A percentile compares a stretch with the other conserved stretches of the same genome.
phyloP scores from a whole-genome alignment of 1,139 yeast species.

The Blastobotrys aristatus region DNA sequence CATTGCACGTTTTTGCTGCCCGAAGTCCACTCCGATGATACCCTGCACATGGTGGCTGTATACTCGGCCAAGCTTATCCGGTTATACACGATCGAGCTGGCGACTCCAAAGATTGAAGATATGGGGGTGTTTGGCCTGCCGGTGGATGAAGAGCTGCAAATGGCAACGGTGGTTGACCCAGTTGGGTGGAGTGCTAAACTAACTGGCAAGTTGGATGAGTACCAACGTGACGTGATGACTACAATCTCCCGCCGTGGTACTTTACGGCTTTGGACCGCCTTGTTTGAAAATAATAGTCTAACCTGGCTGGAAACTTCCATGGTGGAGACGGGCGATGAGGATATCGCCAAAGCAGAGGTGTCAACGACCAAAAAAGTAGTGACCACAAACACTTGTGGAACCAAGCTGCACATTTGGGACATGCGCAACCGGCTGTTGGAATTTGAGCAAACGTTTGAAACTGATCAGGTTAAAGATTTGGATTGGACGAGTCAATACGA shows the following conservation, averaged over 20 bases:
- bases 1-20: conserved; percentile 46
- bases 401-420: conserved; percentile 70
- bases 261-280: conserved; percentile 48
- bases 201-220: conserved; percentile 36
- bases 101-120: neutral
- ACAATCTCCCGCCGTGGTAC: conserved; percentile 53
- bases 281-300: conserved; percentile 25
- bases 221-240: conserved; percentile 51
- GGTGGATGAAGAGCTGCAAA: conserved; percentile 34
- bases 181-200: conserved; percentile 47
- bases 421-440: conserved; percentile 62
- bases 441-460: conserved; percentile 44
- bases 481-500: conserved; percentile 73
- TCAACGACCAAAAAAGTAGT: conserved; percentile 75
- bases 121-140: conserved; percentile 29
- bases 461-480: conserved; percentile 46
- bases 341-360: conserved; percentile 57
- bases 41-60: conserved; percentile 43
- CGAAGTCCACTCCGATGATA: conserved; percentile 25
- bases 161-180: conserved; percentile 61
- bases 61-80: conserved; percentile 25
- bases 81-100: conserved; percentile 18
- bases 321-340: conserved; percentile 51
- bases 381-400: conserved; percentile 51
- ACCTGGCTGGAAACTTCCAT: conserved; percentile 49